Percentiles rank a stretch among this genome's conserved stretches.
These are phyloP conservation scores for Sequoiadendron giganteum DNA, from an alignment of 75 land plant species.

Conservation along the genomic window DNA sequence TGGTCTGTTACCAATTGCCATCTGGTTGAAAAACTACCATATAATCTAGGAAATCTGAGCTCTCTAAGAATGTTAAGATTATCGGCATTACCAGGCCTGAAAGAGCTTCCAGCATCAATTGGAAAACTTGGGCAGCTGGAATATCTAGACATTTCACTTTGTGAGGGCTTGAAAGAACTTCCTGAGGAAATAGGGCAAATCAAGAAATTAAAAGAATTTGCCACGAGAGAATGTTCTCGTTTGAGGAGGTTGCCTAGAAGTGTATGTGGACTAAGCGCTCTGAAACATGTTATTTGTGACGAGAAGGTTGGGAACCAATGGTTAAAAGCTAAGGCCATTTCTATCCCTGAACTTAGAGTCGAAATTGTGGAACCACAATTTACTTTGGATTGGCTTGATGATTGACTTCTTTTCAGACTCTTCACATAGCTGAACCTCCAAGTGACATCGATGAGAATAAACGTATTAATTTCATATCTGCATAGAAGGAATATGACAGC, in stretches of 20 bases:
- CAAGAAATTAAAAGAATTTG: slow-evolving; percentile 42
- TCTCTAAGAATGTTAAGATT: slow-evolving; percentile 37
- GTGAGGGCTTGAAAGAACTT: slow-evolving; percentile 13
- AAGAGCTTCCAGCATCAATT: slow-evolving; percentile 25
- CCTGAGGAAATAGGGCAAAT: slow-evolving; percentile 40
- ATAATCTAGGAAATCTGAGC: slow-evolving; percentile 27
- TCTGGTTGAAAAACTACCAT: slow-evolving; percentile 32
- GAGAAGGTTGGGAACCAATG: slow-evolving; percentile 46
- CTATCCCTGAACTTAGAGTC: background rate
- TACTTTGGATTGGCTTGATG: background rate
- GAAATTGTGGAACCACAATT: background rate
- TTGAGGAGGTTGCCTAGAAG: slow-evolving; percentile 38
- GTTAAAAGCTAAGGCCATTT: background rate
- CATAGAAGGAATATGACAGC: too few species aligned
- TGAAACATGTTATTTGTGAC: slow-evolving; percentile 50
- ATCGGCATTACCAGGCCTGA: slow-evolving; percentile 36
- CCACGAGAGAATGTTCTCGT: slow-evolving; percentile 54
- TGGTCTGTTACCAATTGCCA: slow-evolving; percentile 51
- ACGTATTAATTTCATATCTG: too few species aligned
- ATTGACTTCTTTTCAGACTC: background rate
- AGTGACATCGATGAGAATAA: too few species aligned
- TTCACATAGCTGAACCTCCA: too few species aligned
- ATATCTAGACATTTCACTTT: too few species aligned
- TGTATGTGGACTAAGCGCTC: slow-evolving; percentile 10
- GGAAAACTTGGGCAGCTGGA: too few species aligned